Evolutionary conservation across 2,329 filamentous ascomycete genomes (phyloP), one percentile per base, ranked within the genome.

Genomic region (Cordyceps fumosorosea): DNA sequence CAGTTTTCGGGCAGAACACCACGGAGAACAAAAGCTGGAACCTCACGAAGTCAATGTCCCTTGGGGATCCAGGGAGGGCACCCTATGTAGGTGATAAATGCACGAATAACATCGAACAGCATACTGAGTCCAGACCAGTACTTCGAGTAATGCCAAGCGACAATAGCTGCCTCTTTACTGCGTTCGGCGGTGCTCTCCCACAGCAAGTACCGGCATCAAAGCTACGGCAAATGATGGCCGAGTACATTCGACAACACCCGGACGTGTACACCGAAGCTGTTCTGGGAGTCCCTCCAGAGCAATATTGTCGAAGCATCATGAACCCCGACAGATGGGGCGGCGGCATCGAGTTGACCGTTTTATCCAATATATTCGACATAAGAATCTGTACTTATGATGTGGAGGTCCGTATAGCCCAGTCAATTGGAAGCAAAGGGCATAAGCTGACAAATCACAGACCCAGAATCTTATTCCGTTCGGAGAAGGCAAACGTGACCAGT

Each of bases 111-210:
- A 29, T 11, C 10, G 18, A 14, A 18, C 4, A 26, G 5, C 20
- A 18, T n/a, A 42, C 5, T 22, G 29, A 42, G 18, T n/a, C 18
- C 37, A 22, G 11, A 37, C 37, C 20, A 85, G 89, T 96, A 10
- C 83, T 97, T 20, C 88, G 93, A 16, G 90, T 98, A 56, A 97
- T 98, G 93, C 91, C 93, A 5, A 93, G 97, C 71, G 93, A 98
- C 74, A 97, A 97, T 75, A 91, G 88, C 63, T 98, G 93, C 76
- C 86, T 98, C 69, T 98, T 97, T 75, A 89, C 92, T 32, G 93
- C 93, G 0, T 87, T 98, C 53, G 90, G 90, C 18, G 89, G 88
- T 60, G 89, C 89, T 3, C 81, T 96, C n/a, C 84, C 91, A 55
- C 83, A 77, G 29, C 73, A 77, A 20, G 74, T 79, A 55, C 73